phyloP scores from a whole-genome alignment of 2,329 filamentous ascomycete genomes.

The Trichoderma atroviride region DNA sequence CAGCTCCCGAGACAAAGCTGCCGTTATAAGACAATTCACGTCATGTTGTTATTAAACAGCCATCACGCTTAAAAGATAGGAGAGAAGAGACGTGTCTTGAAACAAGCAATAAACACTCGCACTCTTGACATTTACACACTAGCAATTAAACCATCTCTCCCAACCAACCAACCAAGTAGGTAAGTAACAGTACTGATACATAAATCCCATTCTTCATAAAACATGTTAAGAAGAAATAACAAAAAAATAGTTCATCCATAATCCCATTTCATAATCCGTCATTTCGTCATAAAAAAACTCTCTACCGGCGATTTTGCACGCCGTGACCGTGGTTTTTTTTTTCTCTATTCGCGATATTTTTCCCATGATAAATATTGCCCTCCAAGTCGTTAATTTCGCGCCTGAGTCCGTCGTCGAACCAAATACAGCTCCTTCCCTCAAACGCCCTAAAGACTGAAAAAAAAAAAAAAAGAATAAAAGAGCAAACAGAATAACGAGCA shows the following conservation, averaged over 20 bases:
- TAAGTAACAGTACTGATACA: conserved; percentile 13
- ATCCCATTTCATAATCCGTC: conserved; percentile 22
- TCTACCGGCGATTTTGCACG: conserved; percentile 20
- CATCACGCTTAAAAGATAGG: background rate
- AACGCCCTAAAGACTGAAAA: background rate
- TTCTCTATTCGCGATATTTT: conserved; percentile 25
- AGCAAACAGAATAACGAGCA: background rate
- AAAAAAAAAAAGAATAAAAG: background rate
- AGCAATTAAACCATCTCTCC: background rate
- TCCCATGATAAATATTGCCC: conserved; percentile 19
- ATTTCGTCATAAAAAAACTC: conserved; percentile 22
- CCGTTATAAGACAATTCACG: background rate
- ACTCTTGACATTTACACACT: background rate
- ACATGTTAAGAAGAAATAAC: background rate
- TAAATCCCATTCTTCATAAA: background rate
- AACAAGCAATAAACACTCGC: background rate
- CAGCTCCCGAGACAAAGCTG: conserved; percentile 5
- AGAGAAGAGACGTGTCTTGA: background rate
- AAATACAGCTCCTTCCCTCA: conserved; percentile 9
- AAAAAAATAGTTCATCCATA: conserved; percentile 14
- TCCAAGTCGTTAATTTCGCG: conserved; percentile 17
- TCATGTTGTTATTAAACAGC: background rate
- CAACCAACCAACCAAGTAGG: background rate
- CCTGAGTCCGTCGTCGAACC: conserved; percentile 10
- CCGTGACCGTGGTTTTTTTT: conserved; percentile 19